Conservation (phyloP, 208 protist genomes). For the Trypanosoma lewisi region DNA sequence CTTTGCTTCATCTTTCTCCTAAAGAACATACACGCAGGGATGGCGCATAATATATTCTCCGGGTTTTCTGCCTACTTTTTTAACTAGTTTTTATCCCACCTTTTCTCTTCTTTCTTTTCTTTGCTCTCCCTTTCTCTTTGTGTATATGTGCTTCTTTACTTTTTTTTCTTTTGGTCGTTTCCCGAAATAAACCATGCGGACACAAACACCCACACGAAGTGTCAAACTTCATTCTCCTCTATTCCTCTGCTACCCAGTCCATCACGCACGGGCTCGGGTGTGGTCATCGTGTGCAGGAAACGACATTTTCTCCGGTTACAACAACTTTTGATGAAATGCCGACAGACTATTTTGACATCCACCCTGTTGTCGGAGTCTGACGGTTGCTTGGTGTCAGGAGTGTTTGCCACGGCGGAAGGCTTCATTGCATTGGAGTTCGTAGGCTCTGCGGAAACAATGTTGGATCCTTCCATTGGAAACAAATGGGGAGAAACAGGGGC, state of each 20-base stretch:
- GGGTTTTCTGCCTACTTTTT: no score
- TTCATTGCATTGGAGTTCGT: not conserved
- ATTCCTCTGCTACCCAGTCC: no score
- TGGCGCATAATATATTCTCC: no score
- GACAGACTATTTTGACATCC: conserved; percentile 29
- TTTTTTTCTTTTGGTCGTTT: not conserved
- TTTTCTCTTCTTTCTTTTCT: conserved; percentile 15
- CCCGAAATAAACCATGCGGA: no score
- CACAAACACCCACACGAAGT: not conserved
- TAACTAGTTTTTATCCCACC: not conserved
- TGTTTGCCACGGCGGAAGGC: not conserved
- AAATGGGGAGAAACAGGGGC: not conserved
- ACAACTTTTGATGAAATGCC: conserved; percentile 54
- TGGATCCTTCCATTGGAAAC: not conserved
- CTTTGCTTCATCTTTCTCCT: not conserved
- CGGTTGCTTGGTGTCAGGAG: not conserved
- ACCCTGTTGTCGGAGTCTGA: not conserved
- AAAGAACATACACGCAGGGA: no score
- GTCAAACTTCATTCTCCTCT: not conserved
- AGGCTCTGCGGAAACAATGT: not conserved
- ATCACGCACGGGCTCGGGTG: not conserved
- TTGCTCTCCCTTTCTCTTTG: conserved; percentile 2
- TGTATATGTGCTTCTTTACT: not conserved
- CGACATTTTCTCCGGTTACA: conserved; percentile 72
- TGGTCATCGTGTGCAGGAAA: conserved; percentile 35